Evolutionary conservation across 2,329 filamentous ascomycete species (phyloP), one percentile per base, ranked within the genome.

Genomic region (Aspergillus pseudoglaucus): DNA sequence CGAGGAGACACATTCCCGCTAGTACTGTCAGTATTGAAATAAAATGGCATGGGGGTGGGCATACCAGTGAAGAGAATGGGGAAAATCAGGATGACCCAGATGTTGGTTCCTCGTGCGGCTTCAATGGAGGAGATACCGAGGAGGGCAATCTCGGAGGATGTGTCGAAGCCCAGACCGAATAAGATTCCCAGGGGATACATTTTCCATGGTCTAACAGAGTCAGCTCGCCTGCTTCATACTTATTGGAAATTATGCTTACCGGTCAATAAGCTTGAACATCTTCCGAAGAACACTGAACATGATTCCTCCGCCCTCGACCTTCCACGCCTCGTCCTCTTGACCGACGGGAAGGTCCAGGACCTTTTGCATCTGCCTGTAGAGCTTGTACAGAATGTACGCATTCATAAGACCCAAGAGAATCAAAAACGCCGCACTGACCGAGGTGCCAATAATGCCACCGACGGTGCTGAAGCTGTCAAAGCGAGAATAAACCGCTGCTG

Each of bases 71-170:
- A 97, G 1, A 97, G 73, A 1, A 91, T 67, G 0, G 93, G 93
- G 49, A 96, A 95, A 45, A 98, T 85, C 27, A 97, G 68, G 51
- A 97, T 97, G 12, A 96, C 73, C 93, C 93, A 98, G 50, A 97
- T 85, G 27, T 84, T 88, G 0, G 90, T 96, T 1, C 91, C 91
- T 51, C 86, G 78, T 0, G 89, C 83, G 0, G 87, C 90, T 60
- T 96, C 87, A 1, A 98, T 83, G 25, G 87, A 90, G 0, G 88
- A 87, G 53, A 97, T 95, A 0, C 91, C 93, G 0, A 98, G 71
- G 6, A 98, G 78, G 0, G 93, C 91, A 60, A 97, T 88, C 66
- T 98, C 91, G 6, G 88, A 95, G 37, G 87, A 94, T 0, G 93
- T 97, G 64, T 97, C 93, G 64, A 98, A 97, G 0, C 91, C 93